Evolutionary conservation across 306 rosid species (phyloP), one percentile per base, ranked within the genome.

Genomic region (Fragaria nilgerrensis): DNA sequence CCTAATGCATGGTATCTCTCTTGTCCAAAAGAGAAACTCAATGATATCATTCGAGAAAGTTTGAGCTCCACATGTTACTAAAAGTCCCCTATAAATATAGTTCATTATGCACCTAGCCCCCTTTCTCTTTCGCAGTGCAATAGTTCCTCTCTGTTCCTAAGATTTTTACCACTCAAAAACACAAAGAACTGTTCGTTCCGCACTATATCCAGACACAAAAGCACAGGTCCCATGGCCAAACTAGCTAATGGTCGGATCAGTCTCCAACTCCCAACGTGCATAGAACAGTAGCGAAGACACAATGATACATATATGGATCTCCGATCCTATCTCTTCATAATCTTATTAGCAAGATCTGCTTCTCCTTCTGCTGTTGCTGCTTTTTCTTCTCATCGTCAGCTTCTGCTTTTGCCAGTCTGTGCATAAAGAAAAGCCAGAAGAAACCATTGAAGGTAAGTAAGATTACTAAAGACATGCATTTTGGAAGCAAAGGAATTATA

Each of bases 401-500:
- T 27, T 61, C 67, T 79, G 36, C 77, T 71, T 78, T 27, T 70
- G 20, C 88, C 89, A 82, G 68, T 55, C 82, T 83, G 83, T 80
- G 82, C 83, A 37, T 72, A 22, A 27, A 63, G 20, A 12, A 67
- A 27, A 25, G 70, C 47, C 34, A 75, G 7, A 58, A 68, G 39
- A 69, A 66, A 78, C 79, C 85, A 50, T 72, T 67, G 50, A 29
- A 48, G 78, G 79, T 59, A 76, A 79, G 79, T 59, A 76, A 79
- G 76, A 66, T 7, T 63, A 63, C 6, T 16, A 6, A 25, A 23
- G 36, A 59, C 36, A 59, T 59, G 65, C 65, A 59, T 23, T 72
- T 44, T 49, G 10, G 47, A 12, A 53, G 76, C 76, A 72, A 41
- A 29, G 32, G 43, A 59, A 10, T 22, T 59, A 5, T 59, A 59